These are phyloP conservation scores for Chlamydomonas schloesseri DNA, from an alignment of 139 green algal species.

Conservation along the genomic window DNA sequence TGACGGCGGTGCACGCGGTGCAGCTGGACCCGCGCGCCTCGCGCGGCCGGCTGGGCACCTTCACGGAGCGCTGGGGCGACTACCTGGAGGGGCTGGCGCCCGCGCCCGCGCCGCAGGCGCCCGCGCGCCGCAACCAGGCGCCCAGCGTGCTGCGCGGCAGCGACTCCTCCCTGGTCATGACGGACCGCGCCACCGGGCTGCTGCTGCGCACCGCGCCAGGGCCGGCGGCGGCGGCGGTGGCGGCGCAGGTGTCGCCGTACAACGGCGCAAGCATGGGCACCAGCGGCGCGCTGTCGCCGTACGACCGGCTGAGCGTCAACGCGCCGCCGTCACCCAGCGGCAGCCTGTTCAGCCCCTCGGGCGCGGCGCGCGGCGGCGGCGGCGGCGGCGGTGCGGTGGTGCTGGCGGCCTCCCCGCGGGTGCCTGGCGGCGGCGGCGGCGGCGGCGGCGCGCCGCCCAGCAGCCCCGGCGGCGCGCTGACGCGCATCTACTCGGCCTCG, in stretches of 20 bases:
- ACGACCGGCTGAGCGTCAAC: not conserved
- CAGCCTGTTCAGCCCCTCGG: not conserved
- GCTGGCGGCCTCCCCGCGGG: not conserved
- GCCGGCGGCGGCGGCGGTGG: not conserved
- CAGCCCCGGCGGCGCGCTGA: not conserved
- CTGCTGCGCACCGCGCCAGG: slow-evolving; percentile 28
- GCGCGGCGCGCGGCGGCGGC: not conserved
- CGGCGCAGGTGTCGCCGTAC: not conserved
- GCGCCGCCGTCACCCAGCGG: not conserved
- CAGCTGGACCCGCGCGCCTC: slow-evolving; percentile 50
- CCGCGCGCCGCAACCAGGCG: slow-evolving; percentile 31
- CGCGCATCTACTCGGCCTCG: slow-evolving; percentile 36
- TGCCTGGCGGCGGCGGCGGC: slow-evolving; percentile 30
- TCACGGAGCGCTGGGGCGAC: slow-evolving; percentile 61
- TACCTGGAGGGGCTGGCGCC: slow-evolving; percentile 53
- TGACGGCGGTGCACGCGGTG: slow-evolving; percentile 53
- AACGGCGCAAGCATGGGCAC: no score
- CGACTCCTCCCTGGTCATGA: slow-evolving; percentile 33
- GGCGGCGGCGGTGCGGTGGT: no score
- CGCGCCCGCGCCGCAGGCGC: slow-evolving; percentile 44
- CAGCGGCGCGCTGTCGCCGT: not conserved
- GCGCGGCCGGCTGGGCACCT: slow-evolving; percentile 55
- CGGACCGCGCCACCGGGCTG: slow-evolving; percentile 12
- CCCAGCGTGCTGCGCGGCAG: slow-evolving; percentile 32
- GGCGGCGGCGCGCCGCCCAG: not conserved